A percentile compares a stretch with the other conserved stretches of the same genome.
phyloP scores from a whole-genome alignment of 2,329 filamentous ascomycete genomes.

The Diaporthe sp. region DNA sequence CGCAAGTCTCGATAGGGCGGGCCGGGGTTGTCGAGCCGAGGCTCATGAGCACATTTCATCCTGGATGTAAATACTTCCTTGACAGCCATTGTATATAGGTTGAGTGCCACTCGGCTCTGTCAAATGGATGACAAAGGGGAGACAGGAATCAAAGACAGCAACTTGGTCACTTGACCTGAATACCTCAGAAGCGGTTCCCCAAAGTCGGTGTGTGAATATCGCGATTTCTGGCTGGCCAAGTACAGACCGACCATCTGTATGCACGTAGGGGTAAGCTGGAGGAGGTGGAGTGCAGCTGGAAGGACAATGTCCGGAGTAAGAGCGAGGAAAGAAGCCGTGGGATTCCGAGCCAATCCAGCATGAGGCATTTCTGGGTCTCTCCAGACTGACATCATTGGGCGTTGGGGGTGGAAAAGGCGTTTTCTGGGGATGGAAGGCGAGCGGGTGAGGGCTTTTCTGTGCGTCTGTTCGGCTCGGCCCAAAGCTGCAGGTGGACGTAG shows the following conservation, averaged over 20 bases:
- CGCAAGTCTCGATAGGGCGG: not conserved
- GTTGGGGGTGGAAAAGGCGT: constrained; percentile 16
- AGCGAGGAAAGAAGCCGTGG: constrained; percentile 39
- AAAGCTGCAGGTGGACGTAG: constrained; percentile 21
- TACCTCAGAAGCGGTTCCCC: not conserved
- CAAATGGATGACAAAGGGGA: not conserved
- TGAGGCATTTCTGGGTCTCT: constrained; percentile 31
- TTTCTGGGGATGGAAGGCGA: constrained; percentile 35
- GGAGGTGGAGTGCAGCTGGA: constrained; percentile 18
- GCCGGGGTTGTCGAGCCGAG: constrained; percentile 11
- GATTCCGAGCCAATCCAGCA: constrained; percentile 38
- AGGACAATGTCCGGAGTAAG: constrained; percentile 39
- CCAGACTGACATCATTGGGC: constrained; percentile 39
- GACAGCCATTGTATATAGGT: constrained; percentile 25
- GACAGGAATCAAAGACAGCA: not conserved
- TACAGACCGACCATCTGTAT: constrained; percentile 1
- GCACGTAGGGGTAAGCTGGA: constrained; percentile 23
- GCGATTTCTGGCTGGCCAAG: not conserved
- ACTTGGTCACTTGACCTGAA: not conserved
- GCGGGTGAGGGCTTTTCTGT: constrained; percentile 38
- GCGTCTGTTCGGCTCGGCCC: constrained; percentile 21
- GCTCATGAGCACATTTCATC: not conserved
- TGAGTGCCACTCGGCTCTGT: constrained; percentile 6
- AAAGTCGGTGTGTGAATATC: constrained; percentile 29
- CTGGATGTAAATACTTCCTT: constrained; percentile 6